These are phyloP conservation scores for Elasticomyces elasticus DNA, from an alignment of 495 filamentous ascomycete species.

Conservation along the genomic window DNA sequence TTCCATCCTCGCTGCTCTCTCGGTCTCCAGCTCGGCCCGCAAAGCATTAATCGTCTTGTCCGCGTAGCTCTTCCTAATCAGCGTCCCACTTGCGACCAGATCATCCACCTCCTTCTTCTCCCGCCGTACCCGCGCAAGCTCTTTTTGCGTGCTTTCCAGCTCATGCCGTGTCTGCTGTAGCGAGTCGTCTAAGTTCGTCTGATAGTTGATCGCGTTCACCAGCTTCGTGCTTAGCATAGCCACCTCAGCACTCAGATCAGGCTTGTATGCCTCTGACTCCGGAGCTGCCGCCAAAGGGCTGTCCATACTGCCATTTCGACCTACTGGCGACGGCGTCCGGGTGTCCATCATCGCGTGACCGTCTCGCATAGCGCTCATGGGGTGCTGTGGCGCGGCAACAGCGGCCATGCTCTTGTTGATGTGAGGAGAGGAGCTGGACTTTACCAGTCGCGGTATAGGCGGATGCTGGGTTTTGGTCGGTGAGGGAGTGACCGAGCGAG, in stretches of 20 bases:
- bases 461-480: not conserved
- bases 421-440: conserved; percentile 2
- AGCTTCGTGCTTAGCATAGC: conserved; percentile 87
- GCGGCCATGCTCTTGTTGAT: conserved; percentile 6
- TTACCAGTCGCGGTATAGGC: conserved; percentile 9
- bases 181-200: conserved; percentile 84
- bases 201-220: conserved; percentile 93
- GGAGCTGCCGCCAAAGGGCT: not conserved
- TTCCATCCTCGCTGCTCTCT: conserved; percentile 46
- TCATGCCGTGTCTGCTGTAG: conserved; percentile 74
- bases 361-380: conserved; percentile 3
- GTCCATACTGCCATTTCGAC: not conserved
- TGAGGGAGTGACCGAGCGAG: conserved; percentile 9
- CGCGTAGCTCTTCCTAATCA: conserved; percentile 59
- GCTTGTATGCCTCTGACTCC: conserved; percentile 37
- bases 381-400: not conserved
- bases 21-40: conserved; percentile 53
- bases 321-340: conserved; percentile 16
- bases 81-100: conserved; percentile 58
- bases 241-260: conserved; percentile 79
- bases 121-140: conserved; percentile 57
- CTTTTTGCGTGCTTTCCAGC: conserved; percentile 61
- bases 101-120: conserved; percentile 59
- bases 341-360: conserved; percentile 12
- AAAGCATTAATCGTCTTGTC: conserved; percentile 62